These are phyloP conservation scores for Spergularia marina DNA, from an alignment of 148 eudicot genomes.

Conservation along the genomic window DNA sequence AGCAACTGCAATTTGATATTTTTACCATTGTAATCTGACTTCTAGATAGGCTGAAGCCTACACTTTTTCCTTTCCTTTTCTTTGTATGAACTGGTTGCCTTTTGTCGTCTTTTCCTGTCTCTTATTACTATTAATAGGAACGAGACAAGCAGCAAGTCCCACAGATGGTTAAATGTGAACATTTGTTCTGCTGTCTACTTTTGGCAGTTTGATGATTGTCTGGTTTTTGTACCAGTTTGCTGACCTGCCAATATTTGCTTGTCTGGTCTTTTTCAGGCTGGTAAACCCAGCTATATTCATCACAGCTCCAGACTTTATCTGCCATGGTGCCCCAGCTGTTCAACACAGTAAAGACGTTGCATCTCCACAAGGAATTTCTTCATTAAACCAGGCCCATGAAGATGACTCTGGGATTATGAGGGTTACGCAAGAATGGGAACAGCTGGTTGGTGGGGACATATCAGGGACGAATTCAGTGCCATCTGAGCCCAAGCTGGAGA, in stretches of 20 bases:
- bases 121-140: neutral
- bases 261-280: slow-evolving; percentile 18
- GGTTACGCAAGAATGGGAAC: slow-evolving; percentile 74
- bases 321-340: slow-evolving; percentile 19
- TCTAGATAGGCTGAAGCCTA: neutral
- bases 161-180: neutral
- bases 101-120: neutral
- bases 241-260: neutral
- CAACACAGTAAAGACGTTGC: slow-evolving; percentile 21
- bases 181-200: neutral
- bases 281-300: slow-evolving; percentile 22
- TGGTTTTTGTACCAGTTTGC: neutral
- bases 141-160: neutral
- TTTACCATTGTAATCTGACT: neutral
- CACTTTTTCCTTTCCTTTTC: neutral
- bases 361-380: slow-evolving; percentile 20
- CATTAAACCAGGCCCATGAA: neutral
- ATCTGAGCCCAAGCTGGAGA: slow-evolving; percentile 16
- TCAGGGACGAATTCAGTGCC: slow-evolving; percentile 30
- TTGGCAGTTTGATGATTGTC: neutral
- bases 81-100: neutral
- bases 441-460: slow-evolving; percentile 49
- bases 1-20: neutral
- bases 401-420: slow-evolving; percentile 4
- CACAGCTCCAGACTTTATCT: slow-evolving; percentile 20